Conservation (phyloP, 768 basidiomycete species). For the Trichaptum fuscoviolaceum region DNA sequence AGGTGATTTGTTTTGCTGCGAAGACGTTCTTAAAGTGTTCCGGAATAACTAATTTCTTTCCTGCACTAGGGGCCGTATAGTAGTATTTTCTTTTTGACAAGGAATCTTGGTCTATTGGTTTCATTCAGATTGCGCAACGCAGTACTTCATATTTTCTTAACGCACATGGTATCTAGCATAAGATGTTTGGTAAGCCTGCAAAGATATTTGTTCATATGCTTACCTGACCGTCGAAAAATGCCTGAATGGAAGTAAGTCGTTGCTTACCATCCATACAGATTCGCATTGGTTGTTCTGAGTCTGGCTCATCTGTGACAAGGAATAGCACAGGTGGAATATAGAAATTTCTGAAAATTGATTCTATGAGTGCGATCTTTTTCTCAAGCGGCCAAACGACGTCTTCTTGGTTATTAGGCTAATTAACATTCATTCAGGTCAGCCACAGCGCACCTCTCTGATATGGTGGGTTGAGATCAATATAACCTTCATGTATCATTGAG, state of each 20-base stretch:
- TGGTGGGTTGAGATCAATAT: slow-evolving; percentile 62
- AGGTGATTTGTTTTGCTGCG: slow-evolving; percentile 53
- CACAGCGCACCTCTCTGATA: slow-evolving; percentile 61
- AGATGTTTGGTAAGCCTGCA: neutral
- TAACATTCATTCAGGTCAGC: neutral
- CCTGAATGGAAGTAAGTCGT: slow-evolving; percentile 41
- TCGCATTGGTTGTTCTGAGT: slow-evolving; percentile 29
- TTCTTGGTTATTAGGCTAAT: slow-evolving; percentile 20
- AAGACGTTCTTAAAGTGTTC: slow-evolving; percentile 47
- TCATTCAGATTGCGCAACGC: slow-evolving; percentile 19
- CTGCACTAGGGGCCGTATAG: slow-evolving; percentile 47
- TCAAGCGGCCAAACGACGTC: slow-evolving; percentile 72
- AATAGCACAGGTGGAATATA: slow-evolving; percentile 50
- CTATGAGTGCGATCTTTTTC: slow-evolving; percentile 55
- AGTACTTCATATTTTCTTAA: slow-evolving; percentile 6
- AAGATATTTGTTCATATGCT: slow-evolving; percentile 10
- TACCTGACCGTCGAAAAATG: slow-evolving; percentile 43
- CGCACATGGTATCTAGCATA: slow-evolving; percentile 47
- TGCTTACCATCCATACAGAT: slow-evolving; percentile 53
- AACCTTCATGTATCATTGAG: slow-evolving; percentile 61
- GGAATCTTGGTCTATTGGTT: slow-evolving; percentile 46
- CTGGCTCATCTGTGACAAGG: slow-evolving; percentile 27
- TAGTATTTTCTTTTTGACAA: slow-evolving; percentile 58
- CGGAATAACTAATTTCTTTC: slow-evolving; percentile 50
- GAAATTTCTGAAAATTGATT: slow-evolving; percentile 49